A percentile compares a stretch with the other conserved stretches of the same genome.
Conservation (phyloP, 306 rosid genomes). For the Vicia sativa region DNA sequence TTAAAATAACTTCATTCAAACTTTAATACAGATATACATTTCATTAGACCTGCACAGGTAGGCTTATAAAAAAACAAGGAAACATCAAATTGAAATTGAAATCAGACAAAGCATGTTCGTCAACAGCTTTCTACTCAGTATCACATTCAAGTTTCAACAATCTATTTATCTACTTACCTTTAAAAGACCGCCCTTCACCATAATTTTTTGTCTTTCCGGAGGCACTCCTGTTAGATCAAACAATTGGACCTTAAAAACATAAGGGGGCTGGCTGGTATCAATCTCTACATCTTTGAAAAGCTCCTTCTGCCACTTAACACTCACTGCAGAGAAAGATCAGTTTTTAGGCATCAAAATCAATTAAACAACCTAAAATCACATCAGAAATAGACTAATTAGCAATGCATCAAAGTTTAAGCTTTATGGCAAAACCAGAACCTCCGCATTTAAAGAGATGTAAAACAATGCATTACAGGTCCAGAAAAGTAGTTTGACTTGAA, state of each 20-base stretch:
- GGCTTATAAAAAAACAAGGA: neutral
- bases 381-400: neutral
- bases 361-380: neutral
- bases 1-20: neutral
- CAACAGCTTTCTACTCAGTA: neutral
- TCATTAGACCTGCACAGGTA: neutral
- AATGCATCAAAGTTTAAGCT: slow-evolving; percentile 19
- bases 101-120: slow-evolving; percentile 1
- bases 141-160: slow-evolving; percentile 9
- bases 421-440: neutral
- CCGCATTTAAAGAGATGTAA: slow-evolving; percentile 4
- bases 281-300: slow-evolving; percentile 75
- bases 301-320: slow-evolving; percentile 95
- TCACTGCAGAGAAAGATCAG: slow-evolving; percentile 54
- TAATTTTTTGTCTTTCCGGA: slow-evolving; percentile 96
- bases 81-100: slow-evolving; percentile 20
- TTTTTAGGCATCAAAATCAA: slow-evolving; percentile 4
- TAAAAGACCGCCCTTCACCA: slow-evolving; percentile 97
- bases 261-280: slow-evolving; percentile 84
- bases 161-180: slow-evolving; percentile 58
- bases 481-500: slow-evolving; percentile 1
- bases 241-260: slow-evolving; percentile 92
- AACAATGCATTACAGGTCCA: neutral
- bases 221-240: slow-evolving; percentile 93
- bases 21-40: neutral